These are phyloP conservation scores for Marsdenia floribunda DNA, from an alignment of 257 asterid genomes.

Conservation along the genomic window DNA sequence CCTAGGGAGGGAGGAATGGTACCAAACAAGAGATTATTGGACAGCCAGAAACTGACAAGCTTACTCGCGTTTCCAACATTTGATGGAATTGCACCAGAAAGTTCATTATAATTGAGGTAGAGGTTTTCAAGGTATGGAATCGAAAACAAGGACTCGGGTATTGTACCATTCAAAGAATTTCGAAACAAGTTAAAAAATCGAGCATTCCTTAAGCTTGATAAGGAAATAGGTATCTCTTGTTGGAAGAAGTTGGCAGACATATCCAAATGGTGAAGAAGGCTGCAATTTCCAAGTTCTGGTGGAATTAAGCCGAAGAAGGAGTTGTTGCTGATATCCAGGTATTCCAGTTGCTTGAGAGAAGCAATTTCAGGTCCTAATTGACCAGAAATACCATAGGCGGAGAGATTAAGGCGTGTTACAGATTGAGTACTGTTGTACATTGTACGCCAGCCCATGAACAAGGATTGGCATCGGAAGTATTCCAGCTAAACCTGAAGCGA, in stretches of 20 bases:
- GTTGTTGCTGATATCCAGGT: conserved; percentile 41
- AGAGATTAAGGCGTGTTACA: conserved; percentile 44
- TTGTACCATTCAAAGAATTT: conserved; percentile 49
- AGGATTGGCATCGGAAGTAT: conserved; percentile 68
- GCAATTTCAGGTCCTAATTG: conserved; percentile 57
- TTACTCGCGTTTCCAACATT: conserved; percentile 42
- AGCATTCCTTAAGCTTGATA: conserved; percentile 47
- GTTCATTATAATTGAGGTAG: conserved; percentile 43
- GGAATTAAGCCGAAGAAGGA: conserved; percentile 56
- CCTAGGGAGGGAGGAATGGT: conserved; percentile 63
- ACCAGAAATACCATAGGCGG: conserved; percentile 57
- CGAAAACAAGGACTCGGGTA: conserved; percentile 55
- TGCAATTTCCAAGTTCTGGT: conserved; percentile 36
- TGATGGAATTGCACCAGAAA: conserved; percentile 60
- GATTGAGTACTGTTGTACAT: conserved; percentile 31
- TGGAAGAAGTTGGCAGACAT: conserved; percentile 49
- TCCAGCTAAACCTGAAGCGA: conserved; percentile 52
- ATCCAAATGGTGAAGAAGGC: conserved; percentile 42
- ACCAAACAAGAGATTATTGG: conserved; percentile 46
- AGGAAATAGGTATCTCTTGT: conserved; percentile 50
- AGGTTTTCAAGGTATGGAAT: conserved; percentile 39
- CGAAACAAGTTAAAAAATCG: conserved; percentile 33
- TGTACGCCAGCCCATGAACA: conserved; percentile 77
- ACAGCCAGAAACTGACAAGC: conserved; percentile 32
- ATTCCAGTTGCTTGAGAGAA: conserved; percentile 36